Evolutionary conservation across 2,329 filamentous ascomycete species (phyloP), one percentile per base, ranked within the genome.

Genomic region (Bipolaris zeicola): DNA sequence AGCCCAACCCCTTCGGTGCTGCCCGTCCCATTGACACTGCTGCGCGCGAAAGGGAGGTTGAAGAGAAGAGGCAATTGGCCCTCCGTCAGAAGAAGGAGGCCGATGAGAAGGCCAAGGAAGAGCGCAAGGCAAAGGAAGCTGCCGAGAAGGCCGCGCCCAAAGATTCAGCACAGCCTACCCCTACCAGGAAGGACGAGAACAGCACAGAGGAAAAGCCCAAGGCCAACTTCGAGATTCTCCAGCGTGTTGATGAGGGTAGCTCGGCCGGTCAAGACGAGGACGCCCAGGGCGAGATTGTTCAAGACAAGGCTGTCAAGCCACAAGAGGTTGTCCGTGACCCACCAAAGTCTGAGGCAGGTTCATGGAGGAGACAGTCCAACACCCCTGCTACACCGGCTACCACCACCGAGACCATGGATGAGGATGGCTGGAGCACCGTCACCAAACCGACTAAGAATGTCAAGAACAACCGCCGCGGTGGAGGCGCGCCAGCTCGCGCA

Each of bases 1-100:
- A 97, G 82, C 85, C 92, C 24, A 98, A 89, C 77, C 92, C 92
- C 38, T 99, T 99, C 74, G 95, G 95, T 69, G 93, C 90, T 59
- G 95, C 95, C 54, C 88, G 90, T 61, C 95, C 95, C 52, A 96
- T 98, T 68, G 93, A 99, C 78, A 98, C 94, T 44, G 90, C 91
- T 43, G 85, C 92, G 13, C 88, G 91, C 64, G 94, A 98, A 80
- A 89, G 88, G 68, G 89, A 96, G 76, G 87, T 99, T 55, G 94
- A 96, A 70, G 92, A 96, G 80, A 96, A 92, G 83, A 85, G 90
- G 64, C 82, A 90, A 69, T 82, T 90, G 56, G 84, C 85, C 6
- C 62, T 92, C 24, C 87, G 87, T 62, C 88, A 95, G 77, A 96
- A 96, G 85, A 90, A 89, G 73, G 92, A 96, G 68, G 87, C 89